Evolutionary conservation across 441 rosid species (phyloP).

Genomic region (Cnidoscolus chayamansa): DNA sequence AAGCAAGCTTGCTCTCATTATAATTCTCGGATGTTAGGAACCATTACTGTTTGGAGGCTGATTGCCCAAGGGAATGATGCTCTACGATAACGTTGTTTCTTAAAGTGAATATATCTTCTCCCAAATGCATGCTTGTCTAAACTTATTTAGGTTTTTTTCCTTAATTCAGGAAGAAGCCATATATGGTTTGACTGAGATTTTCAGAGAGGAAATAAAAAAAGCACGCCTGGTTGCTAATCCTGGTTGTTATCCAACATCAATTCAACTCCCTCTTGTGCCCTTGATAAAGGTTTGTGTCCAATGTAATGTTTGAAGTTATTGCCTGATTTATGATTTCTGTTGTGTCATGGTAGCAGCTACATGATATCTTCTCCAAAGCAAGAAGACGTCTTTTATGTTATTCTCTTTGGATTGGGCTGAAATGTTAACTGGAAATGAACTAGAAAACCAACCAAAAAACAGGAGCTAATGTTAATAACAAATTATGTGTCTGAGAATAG

Average conservation of each 20-base stretch:
- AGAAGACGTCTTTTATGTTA: background rate
- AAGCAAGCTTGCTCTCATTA: background rate
- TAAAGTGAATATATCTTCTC: background rate
- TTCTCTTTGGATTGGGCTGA: background rate
- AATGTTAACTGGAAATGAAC: background rate
- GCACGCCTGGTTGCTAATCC: constrained; percentile 93
- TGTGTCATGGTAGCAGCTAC: background rate
- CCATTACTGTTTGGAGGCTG: background rate
- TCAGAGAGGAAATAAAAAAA: constrained; percentile 58
- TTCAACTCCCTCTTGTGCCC: constrained; percentile 93
- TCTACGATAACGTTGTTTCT: background rate
- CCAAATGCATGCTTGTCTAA: background rate
- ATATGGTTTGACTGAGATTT: constrained; percentile 90
- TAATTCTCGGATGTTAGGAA: background rate
- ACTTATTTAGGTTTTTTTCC: background rate
- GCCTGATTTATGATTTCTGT: background rate
- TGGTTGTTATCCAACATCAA: constrained; percentile 93
- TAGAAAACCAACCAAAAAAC: background rate
- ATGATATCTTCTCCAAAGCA: background rate
- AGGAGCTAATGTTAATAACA: background rate
- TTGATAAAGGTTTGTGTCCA: constrained; percentile 55
- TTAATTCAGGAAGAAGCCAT: constrained; percentile 72
- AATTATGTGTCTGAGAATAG: background rate
- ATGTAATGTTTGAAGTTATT: constrained; percentile 15
- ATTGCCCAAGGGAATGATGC: background rate